Evolutionary conservation across 2,329 filamentous ascomycete species (phyloP).

Genomic region (Pseudocercospora eumusae): DNA sequence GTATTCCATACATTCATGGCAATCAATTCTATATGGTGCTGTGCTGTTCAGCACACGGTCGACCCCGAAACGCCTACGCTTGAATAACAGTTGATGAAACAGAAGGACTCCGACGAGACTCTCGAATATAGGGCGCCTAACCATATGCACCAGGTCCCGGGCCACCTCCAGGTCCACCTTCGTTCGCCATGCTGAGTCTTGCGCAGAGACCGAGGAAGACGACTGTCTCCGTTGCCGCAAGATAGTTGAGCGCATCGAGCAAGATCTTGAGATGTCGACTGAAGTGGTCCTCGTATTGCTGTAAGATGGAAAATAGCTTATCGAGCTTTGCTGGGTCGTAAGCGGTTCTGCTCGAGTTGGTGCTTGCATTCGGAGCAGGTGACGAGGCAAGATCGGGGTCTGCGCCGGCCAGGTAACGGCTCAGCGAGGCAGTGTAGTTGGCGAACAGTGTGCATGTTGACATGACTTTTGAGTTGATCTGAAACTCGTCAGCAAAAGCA

Average conservation of each 20-base stretch:
- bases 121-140: conserved; percentile 11
- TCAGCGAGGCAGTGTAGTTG: conserved; percentile 82
- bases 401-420: conserved; percentile 77
- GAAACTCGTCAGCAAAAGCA: conserved; percentile 18
- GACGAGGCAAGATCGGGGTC: conserved; percentile 72
- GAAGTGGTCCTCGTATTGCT: conserved; percentile 92
- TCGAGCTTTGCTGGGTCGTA: conserved; percentile 62
- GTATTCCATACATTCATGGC: background rate
- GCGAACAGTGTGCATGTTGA: conserved; percentile 94
- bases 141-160: conserved; percentile 28
- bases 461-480: conserved; percentile 98
- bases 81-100: conserved; percentile 8
- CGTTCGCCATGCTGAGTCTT: conserved; percentile 75
- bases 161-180: conserved; percentile 53
- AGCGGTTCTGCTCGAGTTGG: conserved; percentile 35
- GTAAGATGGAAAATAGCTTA: conserved; percentile 82
- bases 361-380: conserved; percentile 34
- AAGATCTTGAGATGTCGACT: conserved; percentile 88
- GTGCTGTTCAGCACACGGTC: background rate
- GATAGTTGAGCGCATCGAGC: conserved; percentile 93
- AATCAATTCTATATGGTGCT: conserved; percentile 6
- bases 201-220: conserved; percentile 87
- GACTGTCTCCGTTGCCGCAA: conserved; percentile 94
- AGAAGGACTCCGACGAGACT: conserved; percentile 1
- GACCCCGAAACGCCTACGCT: conserved; percentile 21